Percentiles rank a stretch among this genome's conserved stretches.
Conservation (phyloP, 495 filamentous ascomycete species). For the Talaromyces proteolyticus region DNA sequence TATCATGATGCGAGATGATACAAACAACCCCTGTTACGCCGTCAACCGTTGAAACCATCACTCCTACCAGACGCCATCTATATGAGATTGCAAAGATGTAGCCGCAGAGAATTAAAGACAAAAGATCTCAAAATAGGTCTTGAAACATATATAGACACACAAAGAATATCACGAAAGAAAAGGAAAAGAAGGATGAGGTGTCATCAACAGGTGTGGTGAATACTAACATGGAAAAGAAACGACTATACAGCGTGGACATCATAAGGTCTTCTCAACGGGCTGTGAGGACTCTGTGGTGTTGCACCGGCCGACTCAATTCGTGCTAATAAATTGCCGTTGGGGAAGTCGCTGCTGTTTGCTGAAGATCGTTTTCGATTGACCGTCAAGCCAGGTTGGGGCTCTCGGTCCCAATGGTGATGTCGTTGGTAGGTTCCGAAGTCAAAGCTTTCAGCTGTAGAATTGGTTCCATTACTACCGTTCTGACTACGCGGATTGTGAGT, state of each 20-base stretch:
- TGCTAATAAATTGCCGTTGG: constrained; percentile 75
- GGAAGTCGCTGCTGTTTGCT: constrained; percentile 74
- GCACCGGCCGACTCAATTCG: constrained; percentile 73
- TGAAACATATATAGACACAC: background rate
- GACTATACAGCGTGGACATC: constrained; percentile 31
- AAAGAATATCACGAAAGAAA: background rate
- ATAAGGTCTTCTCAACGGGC: constrained; percentile 29
- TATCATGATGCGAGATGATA: background rate
- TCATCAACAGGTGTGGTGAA: constrained; percentile 24
- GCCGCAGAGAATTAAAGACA: background rate
- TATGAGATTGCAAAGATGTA: constrained; percentile 33
- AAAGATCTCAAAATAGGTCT: background rate
- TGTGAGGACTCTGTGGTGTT: constrained; percentile 22
- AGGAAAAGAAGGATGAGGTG: constrained; percentile 9
- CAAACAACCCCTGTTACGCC: constrained; percentile 7
- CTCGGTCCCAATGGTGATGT: constrained; percentile 2
- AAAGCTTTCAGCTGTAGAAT: constrained; percentile 68
- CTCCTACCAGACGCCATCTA: constrained; percentile 44
- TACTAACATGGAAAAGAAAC: constrained; percentile 19
- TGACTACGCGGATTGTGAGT: constrained; percentile 81
- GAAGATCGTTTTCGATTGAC: constrained; percentile 67
- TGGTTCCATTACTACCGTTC: constrained; percentile 90
- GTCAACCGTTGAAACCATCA: constrained; percentile 16
- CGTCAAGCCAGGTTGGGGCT: constrained; percentile 57
- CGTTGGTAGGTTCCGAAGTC: constrained; percentile 28